These are phyloP conservation scores for Rutstroemia sp. DNA, from an alignment of 2,329 filamentous ascomycete species.

Conservation along the genomic window DNA sequence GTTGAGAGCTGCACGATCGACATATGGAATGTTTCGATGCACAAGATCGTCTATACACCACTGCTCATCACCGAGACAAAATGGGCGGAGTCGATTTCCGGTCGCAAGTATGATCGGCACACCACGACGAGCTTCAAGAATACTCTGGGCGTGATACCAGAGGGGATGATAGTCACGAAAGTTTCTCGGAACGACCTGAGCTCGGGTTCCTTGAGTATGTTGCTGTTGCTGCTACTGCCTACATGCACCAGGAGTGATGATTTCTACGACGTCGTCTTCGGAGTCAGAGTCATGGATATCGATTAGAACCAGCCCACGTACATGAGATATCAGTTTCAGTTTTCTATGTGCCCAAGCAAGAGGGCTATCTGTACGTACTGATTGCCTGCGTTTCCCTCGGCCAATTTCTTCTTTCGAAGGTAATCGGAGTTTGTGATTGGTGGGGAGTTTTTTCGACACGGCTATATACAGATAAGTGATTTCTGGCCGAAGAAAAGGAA, in stretches of 20 bases:
- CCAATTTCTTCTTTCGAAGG: not conserved
- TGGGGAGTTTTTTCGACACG: not conserved
- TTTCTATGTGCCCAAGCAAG: not conserved
- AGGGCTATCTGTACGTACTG: not conserved
- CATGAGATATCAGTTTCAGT: not conserved
- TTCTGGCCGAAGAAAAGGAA: not conserved
- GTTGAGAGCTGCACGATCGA: too few species aligned
- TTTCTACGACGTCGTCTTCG: not conserved
- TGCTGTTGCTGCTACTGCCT: not conserved
- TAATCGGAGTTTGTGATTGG: not conserved
- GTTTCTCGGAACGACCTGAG: not conserved
- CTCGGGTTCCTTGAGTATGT: not conserved
- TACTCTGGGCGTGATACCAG: too few species aligned
- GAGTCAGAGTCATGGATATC: not conserved
- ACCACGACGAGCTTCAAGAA: too few species aligned
- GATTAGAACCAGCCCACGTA: not conserved
- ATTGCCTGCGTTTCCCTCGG: not conserved
- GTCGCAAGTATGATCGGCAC: too few species aligned
- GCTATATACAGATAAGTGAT: not conserved
- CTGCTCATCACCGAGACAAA: too few species aligned
- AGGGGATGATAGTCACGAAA: not conserved
- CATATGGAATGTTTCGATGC: too few species aligned
- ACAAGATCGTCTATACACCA: too few species aligned
- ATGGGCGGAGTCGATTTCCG: too few species aligned
- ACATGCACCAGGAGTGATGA: constrained; percentile 11